phyloP scores from a whole-genome alignment of 371 early-diverging fungal genomes.

The Mortierella sp. region DNA sequence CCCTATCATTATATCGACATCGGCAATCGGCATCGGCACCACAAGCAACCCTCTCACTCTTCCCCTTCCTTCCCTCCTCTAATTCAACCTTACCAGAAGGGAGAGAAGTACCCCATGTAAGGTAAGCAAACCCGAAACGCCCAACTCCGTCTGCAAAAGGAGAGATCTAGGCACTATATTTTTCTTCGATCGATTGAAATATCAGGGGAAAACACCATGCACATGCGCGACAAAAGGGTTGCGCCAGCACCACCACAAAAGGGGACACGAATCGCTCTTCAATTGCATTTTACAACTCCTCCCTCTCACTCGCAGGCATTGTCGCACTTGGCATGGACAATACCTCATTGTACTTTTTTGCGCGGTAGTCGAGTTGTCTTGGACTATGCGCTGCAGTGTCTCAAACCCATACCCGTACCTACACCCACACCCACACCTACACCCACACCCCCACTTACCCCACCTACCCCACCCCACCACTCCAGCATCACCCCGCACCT shows the following conservation, averaged over 20 bases:
- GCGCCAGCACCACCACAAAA: neutral
- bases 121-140: constrained; percentile 15
- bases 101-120: neutral
- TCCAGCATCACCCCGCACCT: no score
- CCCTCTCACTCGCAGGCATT: neutral
- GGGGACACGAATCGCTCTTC: neutral
- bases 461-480: no score
- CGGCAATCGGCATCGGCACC: neutral
- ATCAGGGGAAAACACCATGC: no score
- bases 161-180: neutral
- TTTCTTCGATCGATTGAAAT: neutral
- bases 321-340: no score
- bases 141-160: neutral
- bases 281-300: neutral
- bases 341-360: neutral
- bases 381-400: neutral
- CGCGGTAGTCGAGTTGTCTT: neutral
- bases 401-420: neutral
- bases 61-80: no score
- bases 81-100: neutral
- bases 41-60: neutral
- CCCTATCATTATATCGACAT: neutral
- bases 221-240: neutral
- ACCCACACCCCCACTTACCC: no score
- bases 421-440: no score